Evolutionary conservation across 2,329 filamentous ascomycete genomes (phyloP).

Genomic region (Pleurostoma richardsiae): DNA sequence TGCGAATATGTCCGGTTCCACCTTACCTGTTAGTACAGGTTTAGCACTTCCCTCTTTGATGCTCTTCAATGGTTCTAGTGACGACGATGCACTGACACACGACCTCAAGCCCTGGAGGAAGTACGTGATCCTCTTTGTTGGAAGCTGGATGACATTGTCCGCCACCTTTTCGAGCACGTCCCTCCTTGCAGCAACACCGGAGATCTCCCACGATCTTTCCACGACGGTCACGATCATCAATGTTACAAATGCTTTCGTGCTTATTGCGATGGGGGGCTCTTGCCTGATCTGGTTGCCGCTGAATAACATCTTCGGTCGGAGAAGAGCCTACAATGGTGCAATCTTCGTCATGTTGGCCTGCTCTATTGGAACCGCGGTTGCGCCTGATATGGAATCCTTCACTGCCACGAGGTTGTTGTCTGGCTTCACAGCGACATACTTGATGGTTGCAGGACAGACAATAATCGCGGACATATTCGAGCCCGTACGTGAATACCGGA

Average conservation of each 20-base stretch:
- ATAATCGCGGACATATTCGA: constrained; percentile 52
- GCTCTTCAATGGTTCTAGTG: background rate
- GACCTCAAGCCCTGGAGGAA: constrained; percentile 7
- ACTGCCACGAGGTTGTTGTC: constrained; percentile 71
- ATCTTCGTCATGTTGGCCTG: background rate
- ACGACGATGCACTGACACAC: background rate
- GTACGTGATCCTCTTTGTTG: constrained; percentile 11
- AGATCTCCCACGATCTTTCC: constrained; percentile 60
- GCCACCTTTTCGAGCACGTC: constrained; percentile 60
- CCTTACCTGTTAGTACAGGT: no score
- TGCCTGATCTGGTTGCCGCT: constrained; percentile 60
- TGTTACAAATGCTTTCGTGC: constrained; percentile 66
- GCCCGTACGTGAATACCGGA: constrained; percentile 22
- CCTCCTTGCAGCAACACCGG: constrained; percentile 67
- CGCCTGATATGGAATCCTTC: constrained; percentile 66
- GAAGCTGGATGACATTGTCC: constrained; percentile 15
- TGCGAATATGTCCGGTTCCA: no score
- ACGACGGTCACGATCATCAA: constrained; percentile 68
- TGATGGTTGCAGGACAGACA: constrained; percentile 59
- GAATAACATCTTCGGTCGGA: constrained; percentile 42
- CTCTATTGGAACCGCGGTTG: constrained; percentile 66
- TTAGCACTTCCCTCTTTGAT: no score
- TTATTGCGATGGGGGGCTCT: constrained; percentile 62
- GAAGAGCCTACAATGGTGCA: constrained; percentile 17
- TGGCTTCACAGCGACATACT: constrained; percentile 70